Base-by-base conservation (phyloP, 805 yeast genomes). In the Zygosaccharomyces siamensis region DNA sequence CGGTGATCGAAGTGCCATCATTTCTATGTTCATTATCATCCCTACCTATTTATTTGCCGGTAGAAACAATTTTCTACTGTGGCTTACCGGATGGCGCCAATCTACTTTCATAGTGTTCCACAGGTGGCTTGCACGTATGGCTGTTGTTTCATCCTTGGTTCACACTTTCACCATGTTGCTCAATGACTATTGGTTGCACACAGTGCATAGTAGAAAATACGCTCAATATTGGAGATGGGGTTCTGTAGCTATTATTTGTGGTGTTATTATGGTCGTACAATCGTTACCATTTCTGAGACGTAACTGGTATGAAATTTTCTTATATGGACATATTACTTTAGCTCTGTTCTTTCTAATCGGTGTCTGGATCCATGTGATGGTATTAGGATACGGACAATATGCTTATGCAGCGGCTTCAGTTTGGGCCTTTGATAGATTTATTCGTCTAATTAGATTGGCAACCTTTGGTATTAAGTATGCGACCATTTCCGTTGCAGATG, bases 371-470 rank as follows among this genome's bases (percentile, higher is more conserved):
- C 49, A 46, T 12, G 35, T 46, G 6, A 21, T 10, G 12, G 21
- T 21, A 16, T 24, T 48, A 31, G 42, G 48, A 11, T 45, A 36
- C 16, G 26, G 14, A 14, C 39, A 43, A 14, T 41, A 33, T 10
- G 50, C 70, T 37, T 76, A 73, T 43, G 73, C 75, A 10, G 56
- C 78, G 3, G 68, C 75, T 46, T 77, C 78, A 0, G 68, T 84
- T 5, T 84, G 89, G 89, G 72, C 67, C 2, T 67, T 75, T 52
- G 88, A 84, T 57, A 67, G 85, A 40, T 49, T 75, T 0, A 55
- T 73, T 3, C 70, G 89, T 43, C 43, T 78, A 2, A 65, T 72
- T 2, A 70, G 86, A 47, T 61, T 84, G 3, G 36, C 71, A 5
- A 53, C 65, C 18, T 79, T 81, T 45, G 89, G 89, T 3, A 20